These are phyloP conservation scores for Penicillium crustosum DNA, from an alignment of 2,329 filamentous ascomycete species.

Conservation along the genomic window DNA sequence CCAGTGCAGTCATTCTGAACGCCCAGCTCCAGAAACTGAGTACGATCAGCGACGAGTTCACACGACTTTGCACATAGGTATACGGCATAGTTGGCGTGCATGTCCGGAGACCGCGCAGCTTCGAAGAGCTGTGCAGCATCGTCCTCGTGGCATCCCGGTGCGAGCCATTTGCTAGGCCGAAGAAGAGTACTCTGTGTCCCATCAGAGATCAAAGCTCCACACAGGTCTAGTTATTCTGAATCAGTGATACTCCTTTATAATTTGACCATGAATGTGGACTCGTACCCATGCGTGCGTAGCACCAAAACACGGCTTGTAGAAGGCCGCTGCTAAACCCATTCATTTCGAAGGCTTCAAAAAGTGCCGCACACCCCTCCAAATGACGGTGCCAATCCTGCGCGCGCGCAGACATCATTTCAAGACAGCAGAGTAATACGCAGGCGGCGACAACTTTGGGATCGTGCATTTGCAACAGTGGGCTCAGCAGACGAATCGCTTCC, in stretches of 20 bases:
- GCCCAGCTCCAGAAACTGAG: too few species aligned
- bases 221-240: too few species aligned
- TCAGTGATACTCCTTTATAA: background rate
- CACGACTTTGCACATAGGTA: too few species aligned
- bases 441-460: constrained; percentile 54
- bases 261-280: background rate
- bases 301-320: constrained; percentile 58
- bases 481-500: constrained; percentile 51
- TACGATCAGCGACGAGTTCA: too few species aligned
- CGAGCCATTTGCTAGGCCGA: too few species aligned
- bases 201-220: too few species aligned
- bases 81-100: too few species aligned
- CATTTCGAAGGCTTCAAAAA: constrained; percentile 54
- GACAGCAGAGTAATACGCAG: constrained; percentile 55
- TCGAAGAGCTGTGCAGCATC: too few species aligned
- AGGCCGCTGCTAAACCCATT: constrained; percentile 54
- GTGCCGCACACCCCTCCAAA: constrained; percentile 56
- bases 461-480: constrained; percentile 50
- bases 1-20: too few species aligned
- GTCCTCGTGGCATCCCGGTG: too few species aligned
- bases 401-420: constrained; percentile 55
- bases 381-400: constrained; percentile 56
- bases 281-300: constrained; percentile 57
- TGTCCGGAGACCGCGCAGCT: too few species aligned
- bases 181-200: too few species aligned